These are phyloP conservation scores for Pseudonectria foliicola DNA, from an alignment of 2,329 filamentous ascomycete genomes.

Conservation along the genomic window DNA sequence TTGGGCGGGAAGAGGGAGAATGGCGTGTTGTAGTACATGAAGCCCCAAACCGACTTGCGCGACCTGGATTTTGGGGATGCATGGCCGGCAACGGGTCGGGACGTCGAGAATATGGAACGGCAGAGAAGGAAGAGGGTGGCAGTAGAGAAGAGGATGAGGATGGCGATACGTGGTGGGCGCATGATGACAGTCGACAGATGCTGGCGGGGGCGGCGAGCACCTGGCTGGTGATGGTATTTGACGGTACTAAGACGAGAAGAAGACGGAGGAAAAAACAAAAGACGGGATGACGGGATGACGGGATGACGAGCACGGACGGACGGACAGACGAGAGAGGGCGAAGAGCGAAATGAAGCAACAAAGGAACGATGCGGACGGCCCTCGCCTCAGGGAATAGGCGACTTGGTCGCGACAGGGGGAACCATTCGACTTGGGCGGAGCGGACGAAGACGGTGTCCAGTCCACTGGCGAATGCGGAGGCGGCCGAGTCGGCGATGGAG, in stretches of 20 bases:
- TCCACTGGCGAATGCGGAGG: no score
- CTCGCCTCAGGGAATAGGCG: background rate
- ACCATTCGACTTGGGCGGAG: background rate
- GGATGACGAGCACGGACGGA: no score
- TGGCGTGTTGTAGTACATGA: constrained; percentile 67
- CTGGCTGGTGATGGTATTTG: background rate
- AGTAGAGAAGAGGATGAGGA: constrained; percentile 46
- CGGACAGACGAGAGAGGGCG: background rate
- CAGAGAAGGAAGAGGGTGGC: constrained; percentile 49
- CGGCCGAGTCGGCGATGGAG: no score
- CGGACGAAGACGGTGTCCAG: background rate
- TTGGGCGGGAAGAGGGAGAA: constrained; percentile 91
- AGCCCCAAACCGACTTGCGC: constrained; percentile 26
- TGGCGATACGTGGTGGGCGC: constrained; percentile 47
- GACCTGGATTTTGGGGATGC: constrained; percentile 15
- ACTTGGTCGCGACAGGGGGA: background rate
- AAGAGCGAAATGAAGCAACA: background rate
- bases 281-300: no score
- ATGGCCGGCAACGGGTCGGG: constrained; percentile 19
- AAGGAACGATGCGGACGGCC: background rate
- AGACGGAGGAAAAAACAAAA: background rate
- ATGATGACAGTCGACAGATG: constrained; percentile 29
- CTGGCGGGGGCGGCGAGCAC: constrained; percentile 3
- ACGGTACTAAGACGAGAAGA: background rate
- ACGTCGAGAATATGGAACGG: constrained; percentile 40